These are phyloP conservation scores for Colletotrichum sp. DNA, from an alignment of 2,329 filamentous ascomycete genomes.

Conservation along the genomic window DNA sequence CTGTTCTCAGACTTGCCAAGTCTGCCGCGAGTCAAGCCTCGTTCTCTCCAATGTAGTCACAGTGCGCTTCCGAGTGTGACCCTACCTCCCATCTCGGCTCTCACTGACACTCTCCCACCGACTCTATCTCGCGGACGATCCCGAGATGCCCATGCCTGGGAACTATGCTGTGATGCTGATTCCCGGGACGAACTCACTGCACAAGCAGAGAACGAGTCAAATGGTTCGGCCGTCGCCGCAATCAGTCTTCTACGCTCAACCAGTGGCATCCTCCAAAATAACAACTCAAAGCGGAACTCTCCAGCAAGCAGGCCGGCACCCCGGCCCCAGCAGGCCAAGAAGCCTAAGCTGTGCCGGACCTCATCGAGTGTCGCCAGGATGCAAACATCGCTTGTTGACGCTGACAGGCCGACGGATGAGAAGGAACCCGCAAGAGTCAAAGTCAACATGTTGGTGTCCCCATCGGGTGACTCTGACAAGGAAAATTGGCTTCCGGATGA, in stretches of 20 bases:
- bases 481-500: conserved; percentile 80
- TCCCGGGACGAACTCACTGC: conserved; percentile 77
- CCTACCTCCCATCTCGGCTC: conserved; percentile 58
- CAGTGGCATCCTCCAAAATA: conserved; percentile 57
- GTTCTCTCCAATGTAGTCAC: conserved; percentile 69
- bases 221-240: conserved; percentile 79
- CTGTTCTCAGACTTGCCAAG: conserved; percentile 52
- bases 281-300: conserved; percentile 70
- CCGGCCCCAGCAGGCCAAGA: conserved; percentile 55
- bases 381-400: conserved; percentile 42
- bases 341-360: conserved; percentile 64
- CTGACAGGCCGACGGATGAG: neutral
- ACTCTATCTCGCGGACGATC: conserved; percentile 74
- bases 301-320: conserved; percentile 23
- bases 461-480: conserved; percentile 78
- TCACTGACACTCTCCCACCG: conserved; percentile 59
- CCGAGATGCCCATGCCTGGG: conserved; percentile 87
- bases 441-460: conserved; percentile 41
- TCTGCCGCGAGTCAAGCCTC: conserved; percentile 48
- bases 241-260: conserved; percentile 82
- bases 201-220: conserved; percentile 82
- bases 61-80: conserved; percentile 68
- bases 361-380: conserved; percentile 67
- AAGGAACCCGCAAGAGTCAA: conserved; percentile 35
- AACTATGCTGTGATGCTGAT: conserved; percentile 86